Evolutionary conservation across 192 early-diverging fungal species (phyloP).

Genomic region (Oehlia diaphana): DNA sequence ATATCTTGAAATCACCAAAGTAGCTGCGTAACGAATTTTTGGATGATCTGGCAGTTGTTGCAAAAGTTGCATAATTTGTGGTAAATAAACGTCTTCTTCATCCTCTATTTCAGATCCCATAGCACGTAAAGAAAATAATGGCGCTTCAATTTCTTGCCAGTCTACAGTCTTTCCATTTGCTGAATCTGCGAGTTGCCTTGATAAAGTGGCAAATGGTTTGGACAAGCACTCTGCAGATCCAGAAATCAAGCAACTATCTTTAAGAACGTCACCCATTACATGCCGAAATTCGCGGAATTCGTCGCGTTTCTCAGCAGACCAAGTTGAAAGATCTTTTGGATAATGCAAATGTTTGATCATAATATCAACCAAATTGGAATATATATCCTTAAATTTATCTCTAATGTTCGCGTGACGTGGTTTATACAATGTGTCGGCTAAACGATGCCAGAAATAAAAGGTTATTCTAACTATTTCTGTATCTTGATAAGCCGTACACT

Average conservation of each 20-base stretch:
- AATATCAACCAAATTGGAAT: conserved; percentile 68
- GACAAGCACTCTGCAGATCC: conserved; percentile 74
- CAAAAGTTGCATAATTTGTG: conserved; percentile 89
- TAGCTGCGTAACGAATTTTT: conserved; percentile 94
- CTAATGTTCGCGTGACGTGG: conserved; percentile 50
- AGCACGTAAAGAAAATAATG: conserved; percentile 88
- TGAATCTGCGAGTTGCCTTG: conserved; percentile 42
- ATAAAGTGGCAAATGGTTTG: conserved; percentile 40
- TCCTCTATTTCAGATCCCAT: conserved; percentile 85
- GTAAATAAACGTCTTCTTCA: conserved; percentile 75
- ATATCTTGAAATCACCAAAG: conserved; percentile 94
- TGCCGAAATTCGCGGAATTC: conserved; percentile 97
- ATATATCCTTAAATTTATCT: conserved; percentile 65
- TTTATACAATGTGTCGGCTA: conserved; percentile 64
- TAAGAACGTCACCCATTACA: conserved; percentile 94
- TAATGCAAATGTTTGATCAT: conserved; percentile 89
- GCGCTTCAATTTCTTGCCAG: conserved; percentile 96
- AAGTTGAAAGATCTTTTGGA: conserved; percentile 64
- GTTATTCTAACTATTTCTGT: conserved; percentile 88
- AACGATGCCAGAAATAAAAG: conserved; percentile 86
- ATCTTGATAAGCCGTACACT: conserved; percentile 77
- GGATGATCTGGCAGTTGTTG: conserved; percentile 86
- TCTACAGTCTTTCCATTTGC: conserved; percentile 37
- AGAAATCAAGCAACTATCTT: conserved; percentile 86
- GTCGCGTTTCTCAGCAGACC: conserved; percentile 89